Base-by-base conservation (phyloP, 1,139 yeast genomes). In the Kodamaea suecica region DNA sequence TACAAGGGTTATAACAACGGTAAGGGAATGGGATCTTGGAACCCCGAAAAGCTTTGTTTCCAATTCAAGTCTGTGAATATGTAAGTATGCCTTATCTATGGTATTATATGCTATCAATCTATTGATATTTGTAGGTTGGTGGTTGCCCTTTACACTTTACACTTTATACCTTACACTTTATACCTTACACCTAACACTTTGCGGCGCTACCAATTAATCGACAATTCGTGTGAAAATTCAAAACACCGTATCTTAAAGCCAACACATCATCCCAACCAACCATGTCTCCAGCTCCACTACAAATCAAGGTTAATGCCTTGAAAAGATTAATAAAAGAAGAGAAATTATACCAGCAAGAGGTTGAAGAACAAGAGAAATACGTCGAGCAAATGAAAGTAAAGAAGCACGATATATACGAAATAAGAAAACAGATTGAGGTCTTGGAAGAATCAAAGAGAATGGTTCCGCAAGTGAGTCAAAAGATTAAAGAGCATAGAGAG, bases 271-370 rank as follows among this genome's bases (percentile, higher is more conserved):
- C 10, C 23, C 23, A 17, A 27, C 13, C 15, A 24, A 45, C 21
- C 34, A 87, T 85, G 90, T 75, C 90, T 2, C 95, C 95, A 30
- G 67, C 88, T 2, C 80, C 74, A 43, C 59, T 85, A 36, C 85
- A 84, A 49, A 86, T 88, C 59, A 87, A 87, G 52, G 70, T 76
- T 33, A 78, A 76, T 44, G 94, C 96, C 3, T 67, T 88, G 35
- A 74, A 75, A 44, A 71, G 96, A 42, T 69, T 90, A 26, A 51
- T 83, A 36, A 86, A 86, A 49, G 97, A 88, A 54, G 80, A 82
- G 47, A 53, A 54, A 11, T 65, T 79, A 29, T 88, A 87, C 55
- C 63, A 71, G 33, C 67, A 73, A 40, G 96, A 88, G 52, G 70
- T 78, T 23, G 57, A 57, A 11, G 87, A 84, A 37, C 87, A 84